Conservation (phyloP, 2,329 filamentous ascomycete species). For the Exophiala aquamarina region DNA sequence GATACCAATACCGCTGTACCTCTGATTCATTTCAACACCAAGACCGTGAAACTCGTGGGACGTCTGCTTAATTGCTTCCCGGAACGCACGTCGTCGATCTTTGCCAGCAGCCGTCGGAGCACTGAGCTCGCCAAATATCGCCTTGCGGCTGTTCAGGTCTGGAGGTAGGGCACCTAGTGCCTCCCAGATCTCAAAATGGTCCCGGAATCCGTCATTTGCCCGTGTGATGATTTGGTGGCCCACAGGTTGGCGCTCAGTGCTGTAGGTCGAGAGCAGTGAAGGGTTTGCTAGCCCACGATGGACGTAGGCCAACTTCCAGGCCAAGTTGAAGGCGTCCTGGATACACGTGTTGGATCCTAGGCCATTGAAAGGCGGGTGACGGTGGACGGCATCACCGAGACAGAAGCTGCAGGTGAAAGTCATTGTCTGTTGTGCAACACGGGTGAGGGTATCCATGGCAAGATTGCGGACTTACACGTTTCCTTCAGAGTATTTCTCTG, state of each 20-base stretch:
- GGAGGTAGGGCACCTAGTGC: conserved; percentile 45
- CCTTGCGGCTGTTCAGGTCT: conserved; percentile 39
- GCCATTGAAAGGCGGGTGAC: conserved; percentile 36
- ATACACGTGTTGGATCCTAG: conserved; percentile 39
- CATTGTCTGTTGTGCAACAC: too few species aligned
- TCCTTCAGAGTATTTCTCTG: conserved; percentile 53
- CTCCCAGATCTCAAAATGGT: conserved; percentile 49
- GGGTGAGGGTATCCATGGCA: conserved; percentile 11
- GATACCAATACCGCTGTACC: conserved; percentile 47
- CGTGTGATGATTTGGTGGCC: conserved; percentile 51
- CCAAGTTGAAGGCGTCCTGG: conserved; percentile 38
- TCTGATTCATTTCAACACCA: conserved; percentile 62
- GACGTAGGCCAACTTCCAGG: conserved; percentile 37
- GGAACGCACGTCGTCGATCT: conserved; percentile 39
- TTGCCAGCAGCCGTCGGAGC: conserved; percentile 38
- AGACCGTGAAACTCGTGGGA: conserved; percentile 55
- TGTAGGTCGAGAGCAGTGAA: conserved; percentile 33
- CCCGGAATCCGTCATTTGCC: conserved; percentile 57
- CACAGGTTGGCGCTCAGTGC: conserved; percentile 35
- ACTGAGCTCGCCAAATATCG: conserved; percentile 42
- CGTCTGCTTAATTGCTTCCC: conserved; percentile 43
- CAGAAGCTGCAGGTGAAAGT: conserved; percentile 27
- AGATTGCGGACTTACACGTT: conserved; percentile 31
- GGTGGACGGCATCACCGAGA: conserved; percentile 39
- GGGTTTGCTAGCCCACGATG: conserved; percentile 33